A percentile compares a stretch with the other conserved stretches of the same genome.
Conservation (phyloP, 495 filamentous ascomycete genomes). For the Aspergillus campestris region DNA sequence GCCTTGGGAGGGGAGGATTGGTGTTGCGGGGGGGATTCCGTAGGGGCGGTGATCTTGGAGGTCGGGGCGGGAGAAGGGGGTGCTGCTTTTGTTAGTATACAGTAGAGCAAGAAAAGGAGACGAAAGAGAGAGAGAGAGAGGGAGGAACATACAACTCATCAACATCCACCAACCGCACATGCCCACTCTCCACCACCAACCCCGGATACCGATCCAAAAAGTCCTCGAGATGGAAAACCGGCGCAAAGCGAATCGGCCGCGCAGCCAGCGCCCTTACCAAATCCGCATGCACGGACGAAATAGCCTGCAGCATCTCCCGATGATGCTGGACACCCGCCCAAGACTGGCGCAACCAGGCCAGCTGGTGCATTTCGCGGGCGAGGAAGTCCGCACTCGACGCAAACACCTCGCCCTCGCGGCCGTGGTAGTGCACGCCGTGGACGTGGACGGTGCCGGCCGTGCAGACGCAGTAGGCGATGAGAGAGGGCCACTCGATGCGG, state of each 20-base stretch:
- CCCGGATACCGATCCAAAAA: slow-evolving; percentile 74
- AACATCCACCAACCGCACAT: slow-evolving; percentile 49
- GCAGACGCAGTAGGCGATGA: slow-evolving; percentile 73
- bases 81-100: background rate
- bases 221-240: slow-evolving; percentile 76
- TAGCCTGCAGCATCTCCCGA: slow-evolving; percentile 62
- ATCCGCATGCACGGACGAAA: slow-evolving; percentile 65
- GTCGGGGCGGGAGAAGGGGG: slow-evolving; percentile 3
- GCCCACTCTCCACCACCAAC: slow-evolving; percentile 42
- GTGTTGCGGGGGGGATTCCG: background rate
- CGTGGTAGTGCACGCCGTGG: slow-evolving; percentile 72
- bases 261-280: slow-evolving; percentile 62
- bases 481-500: slow-evolving; percentile 72
- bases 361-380: slow-evolving; percentile 67
- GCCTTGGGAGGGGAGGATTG: slow-evolving; percentile 21
- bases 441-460: slow-evolving; percentile 80
- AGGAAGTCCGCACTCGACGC: slow-evolving; percentile 61
- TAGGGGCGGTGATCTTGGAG: slow-evolving; percentile 6
- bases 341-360: slow-evolving; percentile 59
- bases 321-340: slow-evolving; percentile 78
- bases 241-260: slow-evolving; percentile 58
- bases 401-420: slow-evolving; percentile 55
- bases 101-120: background rate
- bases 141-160: slow-evolving; percentile 17
- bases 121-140: background rate